Evolutionary conservation across 345 rosid genomes (phyloP), one percentile per base, ranked within the genome.

Genomic region (Anacardium occidentale): DNA sequence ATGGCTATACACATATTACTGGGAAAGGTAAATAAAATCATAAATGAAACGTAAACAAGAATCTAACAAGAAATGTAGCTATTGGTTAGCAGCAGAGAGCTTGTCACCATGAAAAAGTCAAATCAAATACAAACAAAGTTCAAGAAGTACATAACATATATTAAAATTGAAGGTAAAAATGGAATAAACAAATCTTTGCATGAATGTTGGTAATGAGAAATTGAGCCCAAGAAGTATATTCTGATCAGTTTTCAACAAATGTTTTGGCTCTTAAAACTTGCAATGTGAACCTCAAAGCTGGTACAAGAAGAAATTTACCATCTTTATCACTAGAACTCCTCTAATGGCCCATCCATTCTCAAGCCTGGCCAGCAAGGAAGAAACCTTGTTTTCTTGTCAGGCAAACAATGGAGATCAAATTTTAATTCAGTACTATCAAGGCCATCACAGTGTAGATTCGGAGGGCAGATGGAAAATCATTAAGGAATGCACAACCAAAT

Each of bases 181-280:
- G 34, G 25, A 14, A 66, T 14, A 21, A 25, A 64, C 7, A 7
- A 25, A 48, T 25, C 34, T 13, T n/a, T 25, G 21, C 22, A 68
- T 24, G 40, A 44, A 47, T 45, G 13, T 15, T 44, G 37, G 14
- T 12, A 13, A 55, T 68, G 24, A 54, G 52, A 54, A 37, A 21
- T 68, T 37, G 12, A 56, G 71, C 17, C 32, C 45, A 45, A 29
- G 54, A 53, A 54, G 62, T 54, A 37, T 29, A 60, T 45, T 67
- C 59, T 10, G 26, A 13, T 1, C 12, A 34, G 20, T n/a, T 37
- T n/a, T 34, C 60, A 68, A 57, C 20, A 34, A 13, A 7, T 14
- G 20, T 3, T 40, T 32, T 21, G 29, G 29, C 14, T 54, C 32
- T 25, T 12, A 58, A 22, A 24, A 25, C 24, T 58, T 11, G 37